Percentiles rank a stretch among this genome's conserved stretches.
Evolutionary conservation across 805 yeast species (phyloP).

Genomic region (Kazachstania taianensis): DNA sequence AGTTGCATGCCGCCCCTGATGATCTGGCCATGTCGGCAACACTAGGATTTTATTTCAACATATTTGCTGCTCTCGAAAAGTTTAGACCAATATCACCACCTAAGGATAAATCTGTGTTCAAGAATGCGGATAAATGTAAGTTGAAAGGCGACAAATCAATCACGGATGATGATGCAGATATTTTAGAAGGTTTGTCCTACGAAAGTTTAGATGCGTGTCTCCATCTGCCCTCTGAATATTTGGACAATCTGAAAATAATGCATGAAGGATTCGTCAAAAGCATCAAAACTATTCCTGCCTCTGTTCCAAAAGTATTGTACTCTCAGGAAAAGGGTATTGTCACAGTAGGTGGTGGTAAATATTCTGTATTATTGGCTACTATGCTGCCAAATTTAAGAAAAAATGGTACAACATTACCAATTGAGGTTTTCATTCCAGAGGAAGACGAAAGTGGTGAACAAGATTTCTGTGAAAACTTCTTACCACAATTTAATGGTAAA

Average conservation of each 20-base stretch:
- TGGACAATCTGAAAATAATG: neutral
- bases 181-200: neutral
- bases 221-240: slow-evolving; percentile 1
- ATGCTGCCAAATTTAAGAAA: slow-evolving; percentile 48
- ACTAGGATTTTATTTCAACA: neutral
- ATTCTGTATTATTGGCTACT: slow-evolving; percentile 51
- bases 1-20: no score
- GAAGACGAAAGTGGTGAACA: slow-evolving; percentile 57
- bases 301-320: slow-evolving; percentile 5
- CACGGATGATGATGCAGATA: neutral
- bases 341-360: slow-evolving; percentile 66
- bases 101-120: slow-evolving; percentile 1
- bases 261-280: slow-evolving; percentile 1
- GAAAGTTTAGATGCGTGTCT: slow-evolving; percentile 1
- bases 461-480: slow-evolving; percentile 52
- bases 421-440: slow-evolving; percentile 73
- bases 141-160: neutral
- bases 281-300: neutral
- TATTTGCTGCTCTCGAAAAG: neutral
- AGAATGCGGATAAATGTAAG: neutral
- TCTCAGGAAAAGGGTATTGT: slow-evolving; percentile 51
- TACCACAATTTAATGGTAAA: slow-evolving; percentile 55
- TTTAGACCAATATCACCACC: slow-evolving; percentile 2
- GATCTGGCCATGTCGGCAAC: no score
- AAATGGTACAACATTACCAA: slow-evolving; percentile 59